These are phyloP conservation scores for Pestalotiopsis sp. DNA, from an alignment of 2,329 filamentous ascomycete genomes.

Conservation along the genomic window DNA sequence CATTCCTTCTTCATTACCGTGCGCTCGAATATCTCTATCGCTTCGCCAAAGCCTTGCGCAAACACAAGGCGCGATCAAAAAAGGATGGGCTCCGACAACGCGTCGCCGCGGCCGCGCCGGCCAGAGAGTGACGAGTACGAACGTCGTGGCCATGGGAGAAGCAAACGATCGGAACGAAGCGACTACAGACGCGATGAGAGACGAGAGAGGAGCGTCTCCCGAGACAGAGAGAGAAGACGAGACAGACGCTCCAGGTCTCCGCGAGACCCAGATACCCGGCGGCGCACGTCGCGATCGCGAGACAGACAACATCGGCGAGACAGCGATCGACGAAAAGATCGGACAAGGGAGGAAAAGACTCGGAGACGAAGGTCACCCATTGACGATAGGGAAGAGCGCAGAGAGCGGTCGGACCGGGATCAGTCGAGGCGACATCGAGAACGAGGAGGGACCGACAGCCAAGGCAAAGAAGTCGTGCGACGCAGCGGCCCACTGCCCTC, in stretches of 20 bases:
- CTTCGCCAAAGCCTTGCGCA: background rate
- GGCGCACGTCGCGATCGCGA: slow-evolving; percentile 23
- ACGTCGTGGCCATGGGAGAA: background rate
- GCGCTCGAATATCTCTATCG: background rate
- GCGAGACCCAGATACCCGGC: slow-evolving; percentile 19
- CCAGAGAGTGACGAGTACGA: slow-evolving; percentile 7
- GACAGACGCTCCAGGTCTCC: slow-evolving; percentile 31
- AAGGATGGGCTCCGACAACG: slow-evolving; percentile 11
- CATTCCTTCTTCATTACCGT: no score
- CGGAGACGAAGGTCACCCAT: slow-evolving; percentile 23
- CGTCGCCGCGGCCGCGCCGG: slow-evolving; percentile 12
- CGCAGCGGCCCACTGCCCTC: slow-evolving; percentile 59
- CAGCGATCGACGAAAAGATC: slow-evolving; percentile 31
- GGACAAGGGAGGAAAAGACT: slow-evolving; percentile 32
- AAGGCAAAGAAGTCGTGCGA: slow-evolving; percentile 33
- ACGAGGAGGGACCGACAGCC: slow-evolving; percentile 23
- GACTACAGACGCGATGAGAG: background rate
- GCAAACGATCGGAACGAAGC: slow-evolving; percentile 6
- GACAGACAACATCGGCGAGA: slow-evolving; percentile 31
- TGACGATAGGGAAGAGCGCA: slow-evolving; percentile 14
- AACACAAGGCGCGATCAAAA: background rate
- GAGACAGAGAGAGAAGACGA: slow-evolving; percentile 22
- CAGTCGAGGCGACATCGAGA: slow-evolving; percentile 20
- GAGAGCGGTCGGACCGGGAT: background rate
- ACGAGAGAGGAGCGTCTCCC: slow-evolving; percentile 8